These are phyloP conservation scores for Yamagishiella unicocca DNA, from an alignment of 139 green algal species.

Conservation along the genomic window DNA sequence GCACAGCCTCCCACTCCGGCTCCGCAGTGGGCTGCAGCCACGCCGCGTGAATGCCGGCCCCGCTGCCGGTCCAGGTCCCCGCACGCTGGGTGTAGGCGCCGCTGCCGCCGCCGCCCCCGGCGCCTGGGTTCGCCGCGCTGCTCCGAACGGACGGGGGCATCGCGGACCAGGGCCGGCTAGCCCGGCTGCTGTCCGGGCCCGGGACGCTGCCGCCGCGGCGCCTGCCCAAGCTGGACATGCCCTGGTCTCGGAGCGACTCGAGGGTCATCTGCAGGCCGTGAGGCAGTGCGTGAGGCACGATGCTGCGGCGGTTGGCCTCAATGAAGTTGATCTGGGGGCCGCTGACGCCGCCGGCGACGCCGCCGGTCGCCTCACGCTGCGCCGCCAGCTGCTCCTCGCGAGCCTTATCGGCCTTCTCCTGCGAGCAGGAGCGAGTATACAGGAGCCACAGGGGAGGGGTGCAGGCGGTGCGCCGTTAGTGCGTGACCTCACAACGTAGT, in stretches of 20 bases:
- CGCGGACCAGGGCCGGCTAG: not conserved
- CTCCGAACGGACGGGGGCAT: not conserved
- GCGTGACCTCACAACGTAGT: no score
- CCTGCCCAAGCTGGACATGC: not conserved
- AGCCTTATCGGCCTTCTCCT: conserved; percentile 15
- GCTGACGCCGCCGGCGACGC: not conserved
- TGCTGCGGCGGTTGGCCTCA: conserved; percentile 37
- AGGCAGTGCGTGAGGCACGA: not conserved
- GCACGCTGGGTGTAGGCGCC: not conserved
- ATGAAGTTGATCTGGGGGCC: conserved; percentile 24
- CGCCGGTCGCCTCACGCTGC: not conserved
- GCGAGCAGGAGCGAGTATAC: not conserved
- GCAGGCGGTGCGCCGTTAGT: not conserved
- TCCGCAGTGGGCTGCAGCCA: not conserved
- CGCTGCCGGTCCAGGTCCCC: not conserved
- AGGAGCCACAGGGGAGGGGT: no score
- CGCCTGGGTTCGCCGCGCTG: not conserved
- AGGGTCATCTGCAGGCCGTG: conserved; percentile 17
- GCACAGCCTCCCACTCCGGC: conserved; percentile 6
- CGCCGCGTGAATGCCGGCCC: not conserved
- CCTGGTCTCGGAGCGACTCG: conserved; percentile 17
- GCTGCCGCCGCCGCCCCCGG: not conserved
- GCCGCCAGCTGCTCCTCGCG: conserved; percentile 11
- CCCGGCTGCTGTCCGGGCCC: not conserved
- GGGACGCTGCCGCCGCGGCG: not conserved